Evolutionary conservation across 1,139 yeast genomes (phyloP).

Genomic region (Candida albicans): DNA sequence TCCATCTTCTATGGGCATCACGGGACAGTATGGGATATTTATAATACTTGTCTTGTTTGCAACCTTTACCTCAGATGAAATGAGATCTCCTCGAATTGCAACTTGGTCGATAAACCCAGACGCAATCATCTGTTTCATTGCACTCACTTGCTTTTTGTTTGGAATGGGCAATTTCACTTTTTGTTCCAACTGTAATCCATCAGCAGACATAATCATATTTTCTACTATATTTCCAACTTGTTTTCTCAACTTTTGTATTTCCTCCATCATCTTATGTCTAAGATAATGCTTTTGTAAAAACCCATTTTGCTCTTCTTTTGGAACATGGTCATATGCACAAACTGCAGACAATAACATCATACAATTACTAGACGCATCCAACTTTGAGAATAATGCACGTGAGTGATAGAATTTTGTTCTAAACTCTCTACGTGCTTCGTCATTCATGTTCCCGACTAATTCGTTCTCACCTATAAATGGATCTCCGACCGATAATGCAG

Average conservation of each 20-base stretch:
- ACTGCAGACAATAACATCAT: constrained; percentile 76
- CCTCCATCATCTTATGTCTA: constrained; percentile 75
- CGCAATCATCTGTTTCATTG: constrained; percentile 87
- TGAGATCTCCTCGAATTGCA: constrained; percentile 77
- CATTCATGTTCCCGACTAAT: constrained; percentile 30
- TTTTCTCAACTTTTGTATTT: constrained; percentile 73
- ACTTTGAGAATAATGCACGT: constrained; percentile 57
- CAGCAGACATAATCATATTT: constrained; percentile 59
- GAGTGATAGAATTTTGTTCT: constrained; percentile 56
- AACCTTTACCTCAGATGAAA: constrained; percentile 61
- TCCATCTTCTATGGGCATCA: constrained; percentile 57
- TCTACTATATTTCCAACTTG: constrained; percentile 74
- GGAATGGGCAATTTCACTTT: constrained; percentile 69
- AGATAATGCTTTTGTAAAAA: constrained; percentile 66
- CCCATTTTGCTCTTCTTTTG: constrained; percentile 37
- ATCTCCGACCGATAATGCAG: constrained; percentile 92
- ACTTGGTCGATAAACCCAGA: constrained; percentile 93
- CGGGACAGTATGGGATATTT: constrained; percentile 72
- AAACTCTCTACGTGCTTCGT: constrained; percentile 29
- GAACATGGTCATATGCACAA: constrained; percentile 84
- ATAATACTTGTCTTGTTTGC: constrained; percentile 60
- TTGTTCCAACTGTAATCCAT: constrained; percentile 36
- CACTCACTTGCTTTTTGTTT: constrained; percentile 61
- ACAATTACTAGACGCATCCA: constrained; percentile 76
- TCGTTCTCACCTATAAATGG: constrained; percentile 80